Base-by-base conservation (phyloP, 2,329 filamentous ascomycete genomes). In the Trichoderma sp. region DNA sequence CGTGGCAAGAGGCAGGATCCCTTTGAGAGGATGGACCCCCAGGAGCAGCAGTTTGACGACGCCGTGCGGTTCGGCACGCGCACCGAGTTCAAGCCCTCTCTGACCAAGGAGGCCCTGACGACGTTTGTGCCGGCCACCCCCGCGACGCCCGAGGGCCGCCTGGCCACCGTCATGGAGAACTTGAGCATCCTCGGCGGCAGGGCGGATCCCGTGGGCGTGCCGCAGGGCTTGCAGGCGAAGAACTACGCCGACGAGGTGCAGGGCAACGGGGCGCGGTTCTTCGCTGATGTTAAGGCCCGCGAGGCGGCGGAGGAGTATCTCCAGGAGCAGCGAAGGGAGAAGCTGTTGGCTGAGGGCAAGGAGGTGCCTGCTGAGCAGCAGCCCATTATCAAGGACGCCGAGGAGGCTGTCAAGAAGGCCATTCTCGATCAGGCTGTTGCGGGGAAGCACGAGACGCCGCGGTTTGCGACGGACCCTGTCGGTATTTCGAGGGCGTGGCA, bases 371-470 rank as follows among this genome's bases (percentile, higher is more conserved):
- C 13, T 2, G 26, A 63, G 47, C 59, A 36, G 26, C 20, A 63
- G 34, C 76, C 76, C 28, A 76, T 81, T 55, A 77, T 84, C 32
- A 73, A 76, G 57, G 77, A 77, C 32, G 76, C 79, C 1, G 80
- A 82, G 63, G 78, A 82, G 71, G 75, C 77, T 1, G 73, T 83
- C 15, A 75, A 77, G 50, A 75, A 78, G 73, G 78, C 78, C 50
- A 77, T 84, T 20, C 55, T 80, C 32, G 76, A 81, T 28, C 73
- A 74, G 47, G 80, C 78, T 20, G 74, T 84, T 43, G 74, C 75
- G 67, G 83, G 83, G 0, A 76, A 80, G 76, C 78, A 83, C 73
- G 80, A 82, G 76, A 75, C 77, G 59, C 79, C 81, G 50, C 74
- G 76, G 74, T 79, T 78, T 67, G 77, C 79, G 17, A 72, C 73